Conservation (phyloP, 306 rosid species). For the Corylus americana region DNA sequence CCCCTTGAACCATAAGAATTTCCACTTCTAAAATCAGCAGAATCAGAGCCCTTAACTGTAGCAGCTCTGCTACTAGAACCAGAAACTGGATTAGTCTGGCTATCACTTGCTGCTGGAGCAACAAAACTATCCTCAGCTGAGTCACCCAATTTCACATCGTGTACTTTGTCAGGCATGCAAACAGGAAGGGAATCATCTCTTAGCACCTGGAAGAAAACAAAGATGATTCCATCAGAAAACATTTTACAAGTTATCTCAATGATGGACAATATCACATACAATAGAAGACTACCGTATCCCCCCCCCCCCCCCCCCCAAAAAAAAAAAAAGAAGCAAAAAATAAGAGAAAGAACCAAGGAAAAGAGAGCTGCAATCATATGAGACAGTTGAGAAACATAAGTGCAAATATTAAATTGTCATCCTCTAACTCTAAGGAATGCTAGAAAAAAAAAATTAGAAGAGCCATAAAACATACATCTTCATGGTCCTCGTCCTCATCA, state of each 20-base stretch:
- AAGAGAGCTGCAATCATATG: background rate
- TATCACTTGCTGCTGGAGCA: slow-evolving; percentile 67
- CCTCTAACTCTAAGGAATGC: background rate
- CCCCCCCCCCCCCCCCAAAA: background rate
- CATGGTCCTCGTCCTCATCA: slow-evolving; percentile 96
- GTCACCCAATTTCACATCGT: slow-evolving; percentile 94
- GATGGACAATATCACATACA: background rate
- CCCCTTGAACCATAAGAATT: slow-evolving; percentile 79
- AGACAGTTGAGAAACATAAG: background rate
- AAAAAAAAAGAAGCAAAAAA: background rate
- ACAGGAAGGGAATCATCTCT: slow-evolving; percentile 92
- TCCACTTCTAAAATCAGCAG: slow-evolving; percentile 70
- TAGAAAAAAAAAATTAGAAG: background rate
- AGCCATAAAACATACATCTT: slow-evolving; percentile 62
- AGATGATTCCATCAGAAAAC: background rate
- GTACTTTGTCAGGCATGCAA: slow-evolving; percentile 93
- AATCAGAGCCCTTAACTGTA: slow-evolving; percentile 62
- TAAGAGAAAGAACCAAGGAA: background rate
- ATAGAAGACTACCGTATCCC: background rate
- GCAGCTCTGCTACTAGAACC: slow-evolving; percentile 94
- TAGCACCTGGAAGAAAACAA: slow-evolving; percentile 58
- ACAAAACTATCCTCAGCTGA: slow-evolving; percentile 64
- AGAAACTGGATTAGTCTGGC: slow-evolving; percentile 73
- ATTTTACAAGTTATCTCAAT: background rate
- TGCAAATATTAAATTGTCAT: background rate